phyloP scores from a whole-genome alignment of 2,329 filamentous ascomycete genomes.

The Aphanocladium album region DNA sequence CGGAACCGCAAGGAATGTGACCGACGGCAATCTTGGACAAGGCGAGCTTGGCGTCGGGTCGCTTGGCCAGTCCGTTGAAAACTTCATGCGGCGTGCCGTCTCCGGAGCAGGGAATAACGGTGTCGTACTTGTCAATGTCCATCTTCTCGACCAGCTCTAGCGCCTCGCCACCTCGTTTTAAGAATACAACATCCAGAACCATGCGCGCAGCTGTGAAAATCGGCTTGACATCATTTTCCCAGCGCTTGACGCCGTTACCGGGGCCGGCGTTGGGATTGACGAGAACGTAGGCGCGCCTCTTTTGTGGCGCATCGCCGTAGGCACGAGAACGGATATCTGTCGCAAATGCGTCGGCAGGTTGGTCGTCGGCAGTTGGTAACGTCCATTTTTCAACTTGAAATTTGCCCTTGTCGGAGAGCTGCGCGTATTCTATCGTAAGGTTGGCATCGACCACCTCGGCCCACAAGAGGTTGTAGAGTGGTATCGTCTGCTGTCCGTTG shows the following conservation, averaged over 20 bases:
- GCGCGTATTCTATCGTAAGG: conserved; percentile 69
- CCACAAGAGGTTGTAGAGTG: conserved; percentile 82
- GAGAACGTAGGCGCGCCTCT: conserved; percentile 78
- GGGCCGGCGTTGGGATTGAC: conserved; percentile 90
- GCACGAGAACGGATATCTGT: conserved; percentile 60
- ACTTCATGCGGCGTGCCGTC: conserved; percentile 91
- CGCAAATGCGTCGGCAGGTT: conserved; percentile 53
- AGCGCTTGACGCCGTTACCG: conserved; percentile 67
- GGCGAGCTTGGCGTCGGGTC: conserved; percentile 68
- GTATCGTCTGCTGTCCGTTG: conserved; percentile 43
- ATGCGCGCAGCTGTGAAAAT: conserved; percentile 79
- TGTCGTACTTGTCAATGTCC: conserved; percentile 76
- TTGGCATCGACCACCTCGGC: conserved; percentile 58
- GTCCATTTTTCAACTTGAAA: conserved; percentile 57
- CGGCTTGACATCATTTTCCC: conserved; percentile 70
- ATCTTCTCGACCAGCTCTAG: conserved; percentile 68
- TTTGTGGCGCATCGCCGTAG: conserved; percentile 62
- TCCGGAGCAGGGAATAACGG: conserved; percentile 83
- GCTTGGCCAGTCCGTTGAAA: conserved; percentile 83
- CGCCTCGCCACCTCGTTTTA: conserved; percentile 70
- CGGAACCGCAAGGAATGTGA: conserved; percentile 87
- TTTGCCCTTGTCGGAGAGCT: conserved; percentile 51
- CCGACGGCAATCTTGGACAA: conserved; percentile 73
- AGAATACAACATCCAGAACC: conserved; percentile 66
- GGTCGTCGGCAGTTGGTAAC: conserved; percentile 36